phyloP scores from a whole-genome alignment of 2,329 filamentous ascomycete genomes.

The Lecanicillium sp. region DNA sequence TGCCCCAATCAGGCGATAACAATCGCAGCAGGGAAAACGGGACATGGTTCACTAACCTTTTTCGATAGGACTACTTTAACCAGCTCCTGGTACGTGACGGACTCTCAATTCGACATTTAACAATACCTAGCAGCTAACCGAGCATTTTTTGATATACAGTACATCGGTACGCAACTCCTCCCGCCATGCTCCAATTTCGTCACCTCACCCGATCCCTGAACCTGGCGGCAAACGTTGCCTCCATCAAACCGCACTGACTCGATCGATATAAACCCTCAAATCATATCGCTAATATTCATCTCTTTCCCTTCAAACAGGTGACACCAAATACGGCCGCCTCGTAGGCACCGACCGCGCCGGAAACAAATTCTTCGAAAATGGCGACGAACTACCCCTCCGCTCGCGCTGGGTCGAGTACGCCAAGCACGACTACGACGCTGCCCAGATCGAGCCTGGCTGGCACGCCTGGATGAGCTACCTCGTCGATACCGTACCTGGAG shows the following conservation, averaged over 20 bases:
- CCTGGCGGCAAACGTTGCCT: too few relatives aligned
- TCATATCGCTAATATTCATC: too few relatives aligned
- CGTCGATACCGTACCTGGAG: conserved; percentile 75
- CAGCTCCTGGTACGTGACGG: conserved; percentile 77
- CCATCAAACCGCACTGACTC: too few relatives aligned
- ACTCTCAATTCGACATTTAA: conserved; percentile 6
- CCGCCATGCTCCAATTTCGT: conserved; percentile 1
- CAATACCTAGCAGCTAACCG: conserved; percentile 1
- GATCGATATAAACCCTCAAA: too few relatives aligned
- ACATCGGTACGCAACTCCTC: conserved; percentile 38
- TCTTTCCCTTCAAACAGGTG: conserved; percentile 47
- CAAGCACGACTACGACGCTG: conserved; percentile 71
- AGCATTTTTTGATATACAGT: conserved; percentile 28
- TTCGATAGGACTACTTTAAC: conserved; percentile 70
- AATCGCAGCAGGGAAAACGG: too few relatives aligned
- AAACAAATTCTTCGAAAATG: conserved; percentile 97
- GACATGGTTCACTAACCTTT: conserved; percentile 9
- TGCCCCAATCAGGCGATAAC: too few relatives aligned
- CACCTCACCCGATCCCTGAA: too few relatives aligned
- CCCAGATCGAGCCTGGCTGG: conserved; percentile 92
- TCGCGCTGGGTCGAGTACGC: conserved; percentile 98
- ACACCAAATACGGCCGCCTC: conserved; percentile 88
- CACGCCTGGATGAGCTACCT: conserved; percentile 96
- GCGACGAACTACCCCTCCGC: conserved; percentile 88
- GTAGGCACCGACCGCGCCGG: conserved; percentile 83